phyloP scores from a whole-genome alignment of 176 grass and related monocot species.

The Aegilops umbellulata region DNA sequence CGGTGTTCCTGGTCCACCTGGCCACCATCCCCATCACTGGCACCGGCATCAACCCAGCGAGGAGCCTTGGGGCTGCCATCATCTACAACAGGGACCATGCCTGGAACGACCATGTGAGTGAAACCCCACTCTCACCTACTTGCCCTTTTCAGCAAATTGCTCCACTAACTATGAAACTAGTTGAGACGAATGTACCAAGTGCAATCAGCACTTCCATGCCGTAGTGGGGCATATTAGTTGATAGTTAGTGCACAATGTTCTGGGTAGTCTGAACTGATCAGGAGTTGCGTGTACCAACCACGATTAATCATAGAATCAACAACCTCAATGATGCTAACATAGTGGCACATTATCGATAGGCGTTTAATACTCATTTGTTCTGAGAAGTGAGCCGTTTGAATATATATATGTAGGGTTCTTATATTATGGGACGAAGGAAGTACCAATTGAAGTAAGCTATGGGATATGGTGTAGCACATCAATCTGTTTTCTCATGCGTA shows the following conservation, averaged over 20 bases:
- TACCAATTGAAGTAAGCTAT: no score
- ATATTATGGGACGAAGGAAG: no score
- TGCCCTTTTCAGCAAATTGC: background rate
- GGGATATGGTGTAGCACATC: no score
- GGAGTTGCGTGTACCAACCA: background rate
- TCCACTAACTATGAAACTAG: background rate
- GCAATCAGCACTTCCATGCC: no score
- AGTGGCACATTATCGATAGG: background rate
- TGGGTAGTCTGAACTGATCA: background rate
- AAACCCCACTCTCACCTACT: constrained; percentile 14
- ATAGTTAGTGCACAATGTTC: background rate
- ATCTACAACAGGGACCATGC: constrained; percentile 83
- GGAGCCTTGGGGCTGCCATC: constrained; percentile 82
- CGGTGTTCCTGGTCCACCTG: constrained; percentile 93
- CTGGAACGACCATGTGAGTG: constrained; percentile 85
- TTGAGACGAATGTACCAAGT: background rate
- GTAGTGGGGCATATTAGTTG: no score
- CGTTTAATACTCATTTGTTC: no score
- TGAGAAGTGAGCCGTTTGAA: no score
- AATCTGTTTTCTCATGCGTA: no score
- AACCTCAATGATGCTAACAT: background rate
- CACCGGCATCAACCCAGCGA: constrained; percentile 94
- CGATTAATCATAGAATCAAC: background rate
- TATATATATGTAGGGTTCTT: no score
- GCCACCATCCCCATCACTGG: constrained; percentile 98